Evolutionary conservation across 352 stramenopile species (phyloP).

Genomic region (Hyaloperonospora arabidopsidis): DNA sequence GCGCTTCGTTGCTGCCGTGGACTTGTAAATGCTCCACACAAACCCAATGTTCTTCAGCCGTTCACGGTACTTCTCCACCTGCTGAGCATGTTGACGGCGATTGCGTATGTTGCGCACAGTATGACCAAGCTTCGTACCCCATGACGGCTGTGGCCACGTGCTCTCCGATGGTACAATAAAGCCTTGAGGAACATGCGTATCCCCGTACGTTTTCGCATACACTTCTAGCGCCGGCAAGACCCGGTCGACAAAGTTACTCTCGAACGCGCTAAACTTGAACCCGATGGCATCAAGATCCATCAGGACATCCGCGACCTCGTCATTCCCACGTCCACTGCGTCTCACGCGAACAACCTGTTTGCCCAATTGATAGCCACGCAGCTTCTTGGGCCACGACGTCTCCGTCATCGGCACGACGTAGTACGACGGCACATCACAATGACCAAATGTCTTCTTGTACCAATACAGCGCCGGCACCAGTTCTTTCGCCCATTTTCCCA

Average conservation of each 20-base stretch:
- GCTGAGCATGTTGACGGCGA: conserved; percentile 82
- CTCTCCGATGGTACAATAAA: conserved; percentile 82
- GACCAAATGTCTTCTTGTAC: conserved; percentile 78
- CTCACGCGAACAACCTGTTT: conserved; percentile 65
- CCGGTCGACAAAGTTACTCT: conserved; percentile 51
- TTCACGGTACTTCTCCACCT: conserved; percentile 66
- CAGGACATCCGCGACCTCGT: conserved; percentile 43
- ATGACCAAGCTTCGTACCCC: conserved; percentile 84
- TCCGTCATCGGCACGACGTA: conserved; percentile 42
- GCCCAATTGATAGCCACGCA: conserved; percentile 79
- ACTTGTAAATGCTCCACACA: conserved; percentile 79
- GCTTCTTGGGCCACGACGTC: conserved; percentile 57
- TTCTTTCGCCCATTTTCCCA: conserved; percentile 46
- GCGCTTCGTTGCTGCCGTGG: conserved; percentile 36
- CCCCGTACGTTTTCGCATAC: conserved; percentile 80
- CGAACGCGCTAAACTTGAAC: conserved; percentile 60
- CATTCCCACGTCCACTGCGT: conserved; percentile 34
- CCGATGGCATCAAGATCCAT: conserved; percentile 49
- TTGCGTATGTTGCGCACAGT: conserved; percentile 86
- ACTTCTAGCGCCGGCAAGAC: conserved; percentile 65
- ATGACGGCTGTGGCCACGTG: conserved; percentile 71
- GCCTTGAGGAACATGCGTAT: conserved; percentile 84
- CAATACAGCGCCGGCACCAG: conserved; percentile 56
- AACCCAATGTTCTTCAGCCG: conserved; percentile 87
- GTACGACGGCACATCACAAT: conserved; percentile 83